Conservation (phyloP, 148 eudicot species). For the Chenopodium suecicum region DNA sequence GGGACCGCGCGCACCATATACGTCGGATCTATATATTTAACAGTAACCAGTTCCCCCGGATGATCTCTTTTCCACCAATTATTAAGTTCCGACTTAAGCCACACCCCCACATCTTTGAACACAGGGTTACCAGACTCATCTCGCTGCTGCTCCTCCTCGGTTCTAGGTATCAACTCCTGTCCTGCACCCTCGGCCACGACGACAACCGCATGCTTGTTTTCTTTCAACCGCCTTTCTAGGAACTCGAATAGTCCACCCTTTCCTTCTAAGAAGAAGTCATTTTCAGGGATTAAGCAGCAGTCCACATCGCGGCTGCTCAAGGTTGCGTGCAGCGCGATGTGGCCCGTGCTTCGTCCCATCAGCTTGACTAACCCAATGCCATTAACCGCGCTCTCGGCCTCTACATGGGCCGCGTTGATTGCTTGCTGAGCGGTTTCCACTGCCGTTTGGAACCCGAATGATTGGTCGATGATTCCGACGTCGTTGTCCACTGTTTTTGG, state of each 20-base stretch:
- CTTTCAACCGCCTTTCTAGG: conserved; percentile 36
- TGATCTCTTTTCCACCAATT: conserved; percentile 70
- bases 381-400: conserved; percentile 76
- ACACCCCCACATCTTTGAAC: conserved; percentile 62
- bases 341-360: conserved; percentile 86
- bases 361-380: conserved; percentile 79
- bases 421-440: conserved; percentile 80
- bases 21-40: conserved; percentile 76
- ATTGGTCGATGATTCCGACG: conserved; percentile 65
- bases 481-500: conserved; percentile 86
- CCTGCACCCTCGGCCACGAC: conserved; percentile 87
- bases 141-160: conserved; percentile 36
- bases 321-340: conserved; percentile 72
- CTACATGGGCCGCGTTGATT: conserved; percentile 60
- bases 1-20: conserved; percentile 78
- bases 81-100: conserved; percentile 68
- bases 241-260: conserved; percentile 69
- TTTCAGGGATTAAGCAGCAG: conserved; percentile 74
- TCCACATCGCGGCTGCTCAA: conserved; percentile 76
- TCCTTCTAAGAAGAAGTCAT: conserved; percentile 59
- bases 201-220: conserved; percentile 59
- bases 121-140: conserved; percentile 78
- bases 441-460: conserved; percentile 77
- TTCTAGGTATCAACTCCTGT: conserved; percentile 59
- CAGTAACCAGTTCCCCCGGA: conserved; percentile 48